Evolutionary conservation across 202 grass and related monocot species (phyloP), one percentile per base, ranked within the genome.

Genomic region (Panicum virgatum): DNA sequence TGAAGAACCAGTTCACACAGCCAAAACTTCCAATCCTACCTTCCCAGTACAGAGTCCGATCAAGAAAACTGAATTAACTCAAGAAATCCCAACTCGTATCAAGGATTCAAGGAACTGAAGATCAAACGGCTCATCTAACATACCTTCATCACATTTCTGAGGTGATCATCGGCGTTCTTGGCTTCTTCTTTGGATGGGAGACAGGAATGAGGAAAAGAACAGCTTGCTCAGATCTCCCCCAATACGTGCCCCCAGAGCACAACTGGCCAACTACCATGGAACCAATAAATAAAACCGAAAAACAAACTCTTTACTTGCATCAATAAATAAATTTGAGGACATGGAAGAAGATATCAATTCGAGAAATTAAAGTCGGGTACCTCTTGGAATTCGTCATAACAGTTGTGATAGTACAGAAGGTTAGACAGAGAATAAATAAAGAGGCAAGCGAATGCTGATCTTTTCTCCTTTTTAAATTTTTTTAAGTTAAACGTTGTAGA

Each of bases 241-340:
- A n/a, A 50, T 69, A 62, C 43, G 15, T 8, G 62, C 4, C 32
- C 38, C 64, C n/a, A 26, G 27, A 85, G 79, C 73, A 89, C 77
- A 60, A 50, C 82, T 85, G 9, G 82, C 66, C 88, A 90, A 75
- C 88, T 56, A 86, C 79, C 79, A 75, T 51, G 25, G 66, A 71
- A 78, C 60, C 42, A 86, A 82, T 62, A 82, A 82, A 85, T 5
- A 81, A 89, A 89, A 82, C 29, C 32, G 22, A 25, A 65, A 78
- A 76, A 48, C 47, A 50, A 43, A 58, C 12, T 34, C 57, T 56
- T 45, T 84, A 52, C 23, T 59, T 61, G 75, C 77, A 69, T 18
- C 43, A n/a, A 71, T 75, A 80, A 76, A 63, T 76, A 23, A 64
- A 71, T 80, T 72, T 37, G 44, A 56, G 67, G 36, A 25, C 58